A percentile compares a stretch with the other conserved stretches of the same genome.
phyloP scores from a whole-genome alignment of 495 filamentous ascomycete species.

The Cetradonia linearis region DNA sequence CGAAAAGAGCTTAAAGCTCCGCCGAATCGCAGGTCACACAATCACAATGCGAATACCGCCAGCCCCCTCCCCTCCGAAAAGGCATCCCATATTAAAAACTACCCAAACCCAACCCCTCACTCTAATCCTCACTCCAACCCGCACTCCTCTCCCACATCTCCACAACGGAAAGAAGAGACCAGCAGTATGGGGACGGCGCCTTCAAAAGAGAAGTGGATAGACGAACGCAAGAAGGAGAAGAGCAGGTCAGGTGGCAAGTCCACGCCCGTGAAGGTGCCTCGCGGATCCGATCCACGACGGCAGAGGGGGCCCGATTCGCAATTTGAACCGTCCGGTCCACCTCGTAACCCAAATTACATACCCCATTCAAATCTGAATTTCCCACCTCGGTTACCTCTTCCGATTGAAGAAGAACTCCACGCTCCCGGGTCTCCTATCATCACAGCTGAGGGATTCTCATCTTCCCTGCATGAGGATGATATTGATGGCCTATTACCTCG shows the following conservation, averaged over 20 bases:
- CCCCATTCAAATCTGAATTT: slow-evolving; percentile 50
- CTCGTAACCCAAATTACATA: slow-evolving; percentile 41
- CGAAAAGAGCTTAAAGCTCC: slow-evolving; percentile 16
- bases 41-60: slow-evolving; percentile 20
- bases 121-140: slow-evolving; percentile 1
- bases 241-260: slow-evolving; percentile 32
- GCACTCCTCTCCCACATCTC: slow-evolving; percentile 13
- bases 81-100: slow-evolving; percentile 15
- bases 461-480: slow-evolving; percentile 27
- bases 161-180: slow-evolving; percentile 15
- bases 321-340: slow-evolving; percentile 37
- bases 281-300: slow-evolving; percentile 19
- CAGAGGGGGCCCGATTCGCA: slow-evolving; percentile 26
- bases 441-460: slow-evolving; percentile 46
- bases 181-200: slow-evolving; percentile 23
- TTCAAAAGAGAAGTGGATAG: slow-evolving; percentile 19
- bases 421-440: slow-evolving; percentile 77
- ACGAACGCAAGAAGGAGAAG: slow-evolving; percentile 23
- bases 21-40: slow-evolving; percentile 3
- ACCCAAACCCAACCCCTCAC: slow-evolving; percentile 6
- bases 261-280: slow-evolving; percentile 44
- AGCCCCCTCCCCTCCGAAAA: slow-evolving; percentile 10
- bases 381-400: slow-evolving; percentile 79
- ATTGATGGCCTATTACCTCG: slow-evolving; percentile 47
- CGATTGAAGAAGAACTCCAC: slow-evolving; percentile 79